Base-by-base conservation (phyloP, 2,329 filamentous ascomycete species). In the Corynespora cassiicola region DNA sequence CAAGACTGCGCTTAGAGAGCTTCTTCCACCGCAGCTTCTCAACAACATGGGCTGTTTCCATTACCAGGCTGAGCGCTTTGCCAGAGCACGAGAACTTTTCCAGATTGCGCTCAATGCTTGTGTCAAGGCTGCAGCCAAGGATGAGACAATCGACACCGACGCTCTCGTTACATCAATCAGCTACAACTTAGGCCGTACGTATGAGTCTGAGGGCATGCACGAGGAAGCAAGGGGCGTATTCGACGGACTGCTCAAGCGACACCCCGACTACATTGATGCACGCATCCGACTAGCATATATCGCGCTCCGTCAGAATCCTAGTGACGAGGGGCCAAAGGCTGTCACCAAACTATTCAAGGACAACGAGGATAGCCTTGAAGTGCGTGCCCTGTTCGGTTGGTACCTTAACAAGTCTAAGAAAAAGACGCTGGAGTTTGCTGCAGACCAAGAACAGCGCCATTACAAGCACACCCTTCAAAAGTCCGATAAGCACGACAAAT, bases 1-100 rank as follows among this genome's bases (percentile, higher is more conserved):
- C 39, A 80, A 80, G 38, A 74, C 75, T 15, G 76, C 78, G 11
- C 76, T 95, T 18, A 85, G 90, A 36, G 88, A 91, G 61, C 78
- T 86, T 42, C 75, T 99, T 2, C 88, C 91, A 1, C 94, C 94
- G 4, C 90, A 96, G 61, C 77, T 97, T 2, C 79, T 99, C 27
- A 99, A 97, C 76, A 99, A 99, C 65, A 95, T 97, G 64, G 94
- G 89, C 5, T 96, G 91, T 68, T 97, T 97, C 71, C 84, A 95
- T 54, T 96, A 90, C 53, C 90, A 96, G 63, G 80, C 84, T 2
- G 90, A 95, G 56, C 90, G 90, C 62, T 85, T 87, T 48, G 82
- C 86, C 14, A 77, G 83, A 45, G 91, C 94, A 15, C 86, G 88
- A 51, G 86, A 92, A 33, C 80, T 95, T 71, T 99, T 97, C 64